Evolutionary conservation across 441 rosid genomes (phyloP).

Genomic region (Euphorbia corollata): DNA sequence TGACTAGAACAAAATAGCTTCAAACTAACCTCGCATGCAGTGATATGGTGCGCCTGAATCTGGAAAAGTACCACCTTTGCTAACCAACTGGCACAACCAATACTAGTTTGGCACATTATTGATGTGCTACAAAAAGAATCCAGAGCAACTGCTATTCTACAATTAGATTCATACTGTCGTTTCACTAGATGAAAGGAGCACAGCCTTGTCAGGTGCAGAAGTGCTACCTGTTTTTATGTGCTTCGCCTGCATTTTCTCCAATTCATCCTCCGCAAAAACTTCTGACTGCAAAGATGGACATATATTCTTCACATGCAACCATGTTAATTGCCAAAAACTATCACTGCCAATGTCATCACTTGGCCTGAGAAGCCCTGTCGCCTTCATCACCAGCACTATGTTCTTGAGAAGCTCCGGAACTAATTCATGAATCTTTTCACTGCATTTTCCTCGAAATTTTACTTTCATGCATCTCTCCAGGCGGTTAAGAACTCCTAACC

Average conservation of each 20-base stretch:
- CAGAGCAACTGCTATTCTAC: neutral
- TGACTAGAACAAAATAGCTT: too few relatives aligned
- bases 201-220: slow-evolving; percentile 23
- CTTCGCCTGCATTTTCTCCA: slow-evolving; percentile 27
- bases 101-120: too few relatives aligned
- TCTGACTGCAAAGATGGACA: slow-evolving; percentile 63
- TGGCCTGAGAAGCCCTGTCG: slow-evolving; percentile 55
- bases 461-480: slow-evolving; percentile 84
- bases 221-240: slow-evolving; percentile 19
- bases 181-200: slow-evolving; percentile 23
- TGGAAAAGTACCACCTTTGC: too few relatives aligned
- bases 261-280: slow-evolving; percentile 62
- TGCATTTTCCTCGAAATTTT: slow-evolving; percentile 68
- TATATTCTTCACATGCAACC: slow-evolving; percentile 78
- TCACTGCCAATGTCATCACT: slow-evolving; percentile 74
- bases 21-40: too few relatives aligned
- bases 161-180: slow-evolving; percentile 22
- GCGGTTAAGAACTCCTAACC: slow-evolving; percentile 78
- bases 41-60: too few relatives aligned
- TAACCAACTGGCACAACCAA: too few relatives aligned
- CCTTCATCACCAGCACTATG: slow-evolving; percentile 69
- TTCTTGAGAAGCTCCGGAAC: slow-evolving; percentile 78
- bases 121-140: too few relatives aligned
- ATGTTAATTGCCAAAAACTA: slow-evolving; percentile 83
- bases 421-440: slow-evolving; percentile 67